phyloP scores from a whole-genome alignment of 75 land plant genomes.

The Larix kaempferi region DNA sequence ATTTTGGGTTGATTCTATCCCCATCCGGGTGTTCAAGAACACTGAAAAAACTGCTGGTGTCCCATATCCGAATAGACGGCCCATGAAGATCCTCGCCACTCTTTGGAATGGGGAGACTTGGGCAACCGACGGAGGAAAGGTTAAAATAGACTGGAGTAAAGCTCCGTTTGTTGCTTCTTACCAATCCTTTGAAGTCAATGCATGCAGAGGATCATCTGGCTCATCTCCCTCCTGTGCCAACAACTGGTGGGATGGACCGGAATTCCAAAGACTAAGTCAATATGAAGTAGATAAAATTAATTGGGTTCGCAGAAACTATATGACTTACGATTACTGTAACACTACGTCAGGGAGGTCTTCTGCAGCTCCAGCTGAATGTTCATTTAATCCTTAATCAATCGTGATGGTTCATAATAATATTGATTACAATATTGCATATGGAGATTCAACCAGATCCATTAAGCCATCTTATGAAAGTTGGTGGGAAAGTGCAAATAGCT shows the following conservation, averaged over 20 bases:
- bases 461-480: no score
- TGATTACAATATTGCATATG: no score
- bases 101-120: constrained; percentile 72
- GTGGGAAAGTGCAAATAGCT: no score
- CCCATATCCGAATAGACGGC: constrained; percentile 31
- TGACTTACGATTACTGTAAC: constrained; percentile 27
- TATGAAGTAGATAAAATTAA: not conserved
- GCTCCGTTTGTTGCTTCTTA: constrained; percentile 57
- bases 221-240: not conserved
- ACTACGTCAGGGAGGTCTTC: constrained; percentile 11
- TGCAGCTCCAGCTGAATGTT: constrained; percentile 7
- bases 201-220: not conserved
- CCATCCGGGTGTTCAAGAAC: constrained; percentile 65
- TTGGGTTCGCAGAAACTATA: constrained; percentile 21
- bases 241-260: constrained; percentile 4
- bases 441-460: no score
- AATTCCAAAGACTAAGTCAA: constrained; percentile 2
- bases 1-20: constrained; percentile 53
- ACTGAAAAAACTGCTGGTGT: constrained; percentile 23
- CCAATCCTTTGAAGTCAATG: constrained; percentile 24
- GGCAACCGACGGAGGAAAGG: constrained; percentile 66
- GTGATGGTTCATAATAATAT: no score
- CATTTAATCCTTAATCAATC: no score
- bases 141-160: constrained; percentile 43
- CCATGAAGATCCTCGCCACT: constrained; percentile 44